Evolutionary conservation across 768 basidiomycete species (phyloP).

Genomic region (Tephrocybe sp.): DNA sequence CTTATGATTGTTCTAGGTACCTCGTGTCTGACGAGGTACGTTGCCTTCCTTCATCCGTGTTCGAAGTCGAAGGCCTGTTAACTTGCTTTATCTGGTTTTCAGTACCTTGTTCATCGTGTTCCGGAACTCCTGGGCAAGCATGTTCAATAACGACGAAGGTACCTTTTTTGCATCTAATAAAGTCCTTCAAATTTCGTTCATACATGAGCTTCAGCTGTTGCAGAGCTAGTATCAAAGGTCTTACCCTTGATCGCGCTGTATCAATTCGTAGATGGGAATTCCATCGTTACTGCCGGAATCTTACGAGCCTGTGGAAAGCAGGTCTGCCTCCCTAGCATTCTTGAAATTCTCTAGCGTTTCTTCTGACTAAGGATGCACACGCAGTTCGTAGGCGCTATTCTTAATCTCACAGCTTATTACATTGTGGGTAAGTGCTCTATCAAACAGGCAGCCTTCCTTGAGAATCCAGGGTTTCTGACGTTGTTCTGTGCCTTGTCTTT

Average conservation of each 20-base stretch:
- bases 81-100: background rate
- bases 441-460: background rate
- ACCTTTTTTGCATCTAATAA: background rate
- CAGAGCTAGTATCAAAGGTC: conserved; percentile 43
- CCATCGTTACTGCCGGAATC: conserved; percentile 50
- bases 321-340: conserved; percentile 12
- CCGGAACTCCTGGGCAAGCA: conserved; percentile 6
- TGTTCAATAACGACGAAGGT: conserved; percentile 8
- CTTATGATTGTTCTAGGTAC: background rate
- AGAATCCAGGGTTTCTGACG: background rate
- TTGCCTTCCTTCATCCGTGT: no score
- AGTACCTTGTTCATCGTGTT: background rate
- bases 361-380: background rate
- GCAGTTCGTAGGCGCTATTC: conserved; percentile 59
- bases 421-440: conserved; percentile 5
- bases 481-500: background rate
- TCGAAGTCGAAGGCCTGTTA: no score
- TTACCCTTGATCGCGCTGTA: conserved; percentile 55
- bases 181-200: background rate
- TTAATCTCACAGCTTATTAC: conserved; percentile 8
- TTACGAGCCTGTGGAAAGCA: conserved; percentile 64
- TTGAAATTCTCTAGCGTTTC: conserved; percentile 1
- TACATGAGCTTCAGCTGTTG: conserved; percentile 22
- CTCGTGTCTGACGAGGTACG: background rate
- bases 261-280: conserved; percentile 62